Evolutionary conservation across 2,329 filamentous ascomycete genomes (phyloP), one percentile per base, ranked within the genome.

Genomic region (Neopestalotiopsis sp.): DNA sequence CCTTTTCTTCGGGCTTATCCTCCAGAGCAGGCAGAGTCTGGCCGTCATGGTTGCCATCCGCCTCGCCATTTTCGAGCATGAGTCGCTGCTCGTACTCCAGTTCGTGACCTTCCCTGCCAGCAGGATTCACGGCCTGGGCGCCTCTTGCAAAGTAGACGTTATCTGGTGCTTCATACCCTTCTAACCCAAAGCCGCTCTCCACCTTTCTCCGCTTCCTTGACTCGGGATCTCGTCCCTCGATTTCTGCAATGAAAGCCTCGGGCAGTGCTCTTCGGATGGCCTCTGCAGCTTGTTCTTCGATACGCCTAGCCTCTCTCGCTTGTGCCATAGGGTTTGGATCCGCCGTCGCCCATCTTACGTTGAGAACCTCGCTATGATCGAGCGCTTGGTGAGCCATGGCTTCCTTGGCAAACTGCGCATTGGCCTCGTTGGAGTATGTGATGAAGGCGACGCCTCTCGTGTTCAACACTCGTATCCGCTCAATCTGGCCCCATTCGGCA

Each of bases 281-380:
- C 76, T 98, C 96, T 0, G 96, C 96, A 1, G 96, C 96, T 79
- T 99, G 96, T 78, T 99, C 96, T 78, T 99, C 96, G 70, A 99
- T 92, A 56, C 92, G 88, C 53, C 92, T 87, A 2, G 92, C 95
- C 81, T 99, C 96, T 70, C 97, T 88, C 72, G 97, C 97, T 79
- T 97, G 94, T 1, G 95, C 94, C 85, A 96, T 91, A 0, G 96
- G 96, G 74, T 99, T 99, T 1, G 96, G 96, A 78, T 99, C 96
- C 6, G 94, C 92, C 0, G 96, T 99, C 57, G 96, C 96, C 96
- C 96, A 99, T 71, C 97, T 88, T 62, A 99, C 95, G 80, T 99
- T 99, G 32, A 99, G 84, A 28, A 98, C 91, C 81, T 99, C 96
- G 71, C 90, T 91, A 79, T 98, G 92, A 76, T 99, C 96, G 34